Conservation (phyloP, 768 basidiomycete species). For the Tulasnella calospora region DNA sequence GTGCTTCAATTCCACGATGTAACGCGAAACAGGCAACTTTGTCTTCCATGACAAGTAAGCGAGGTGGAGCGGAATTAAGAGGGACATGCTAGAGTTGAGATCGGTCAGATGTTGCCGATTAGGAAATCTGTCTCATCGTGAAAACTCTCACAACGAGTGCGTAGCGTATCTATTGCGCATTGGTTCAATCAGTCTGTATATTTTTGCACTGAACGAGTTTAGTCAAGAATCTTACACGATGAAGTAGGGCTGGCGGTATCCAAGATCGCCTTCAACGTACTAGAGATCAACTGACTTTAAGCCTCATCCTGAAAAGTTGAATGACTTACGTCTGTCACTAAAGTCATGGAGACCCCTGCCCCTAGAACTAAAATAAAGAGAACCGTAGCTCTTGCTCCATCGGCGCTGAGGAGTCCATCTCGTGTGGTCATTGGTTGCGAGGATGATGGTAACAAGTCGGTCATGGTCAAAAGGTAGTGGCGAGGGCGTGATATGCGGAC, state of each 20-base stretch:
- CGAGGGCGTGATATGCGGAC: background rate
- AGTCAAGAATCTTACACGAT: slow-evolving; percentile 56
- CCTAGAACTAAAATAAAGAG: slow-evolving; percentile 55
- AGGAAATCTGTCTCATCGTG: slow-evolving; percentile 49
- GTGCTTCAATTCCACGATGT: slow-evolving; percentile 48
- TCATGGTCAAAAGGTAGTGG: background rate
- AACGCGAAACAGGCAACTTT: slow-evolving; percentile 44
- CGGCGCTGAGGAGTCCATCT: slow-evolving; percentile 26
- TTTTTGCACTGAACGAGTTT: background rate
- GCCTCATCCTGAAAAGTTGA: background rate
- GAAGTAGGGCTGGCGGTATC: slow-evolving; percentile 84
- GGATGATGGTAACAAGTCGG: background rate
- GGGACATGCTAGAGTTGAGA: slow-evolving; percentile 43
- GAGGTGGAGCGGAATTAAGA: slow-evolving; percentile 81
- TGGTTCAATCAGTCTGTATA: background rate
- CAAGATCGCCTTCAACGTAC: slow-evolving; percentile 74
- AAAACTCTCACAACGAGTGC: slow-evolving; percentile 15
- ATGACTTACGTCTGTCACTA: background rate
- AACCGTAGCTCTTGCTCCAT: slow-evolving; percentile 47
- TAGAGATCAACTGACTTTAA: slow-evolving; percentile 33
- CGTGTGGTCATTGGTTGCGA: background rate
- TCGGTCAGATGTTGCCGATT: slow-evolving; percentile 39
- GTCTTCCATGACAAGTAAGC: slow-evolving; percentile 54
- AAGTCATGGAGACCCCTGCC: slow-evolving; percentile 32
- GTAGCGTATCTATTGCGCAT: background rate